These are phyloP conservation scores for Chalciporus chontae DNA, from an alignment of 768 basidiomycete genomes.

Conservation along the genomic window DNA sequence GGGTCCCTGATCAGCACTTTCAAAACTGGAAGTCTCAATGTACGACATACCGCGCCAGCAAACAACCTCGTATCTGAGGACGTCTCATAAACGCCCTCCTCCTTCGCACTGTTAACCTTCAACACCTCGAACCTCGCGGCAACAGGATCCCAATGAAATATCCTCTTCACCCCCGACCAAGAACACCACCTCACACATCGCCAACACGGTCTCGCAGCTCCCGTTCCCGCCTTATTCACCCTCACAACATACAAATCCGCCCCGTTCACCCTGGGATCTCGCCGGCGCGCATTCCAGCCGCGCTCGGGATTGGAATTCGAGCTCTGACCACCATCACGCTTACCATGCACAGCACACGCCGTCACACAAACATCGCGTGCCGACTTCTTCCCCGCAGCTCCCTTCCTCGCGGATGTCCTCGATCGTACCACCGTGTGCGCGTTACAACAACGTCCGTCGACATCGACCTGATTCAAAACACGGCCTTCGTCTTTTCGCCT, in stretches of 20 bases:
- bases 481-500: slow-evolving; percentile 11
- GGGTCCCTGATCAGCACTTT: neutral
- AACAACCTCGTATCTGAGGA: slow-evolving; percentile 42
- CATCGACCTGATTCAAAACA: slow-evolving; percentile 3
- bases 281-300: slow-evolving; percentile 34
- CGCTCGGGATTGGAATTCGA: slow-evolving; percentile 13
- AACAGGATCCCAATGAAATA: slow-evolving; percentile 49
- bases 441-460: neutral
- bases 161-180: slow-evolving; percentile 55
- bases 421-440: neutral
- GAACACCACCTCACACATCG: slow-evolving; percentile 53
- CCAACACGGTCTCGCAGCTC: slow-evolving; percentile 52
- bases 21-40: neutral
- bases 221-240: slow-evolving; percentile 46
- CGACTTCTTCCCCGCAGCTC: neutral
- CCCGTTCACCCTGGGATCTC: slow-evolving; percentile 44
- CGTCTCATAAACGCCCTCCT: slow-evolving; percentile 40
- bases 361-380: neutral
- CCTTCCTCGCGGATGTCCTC: slow-evolving; percentile 7
- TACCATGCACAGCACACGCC: neutral
- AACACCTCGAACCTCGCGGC: slow-evolving; percentile 38
- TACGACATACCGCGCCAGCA: slow-evolving; percentile 41
- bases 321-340: neutral
- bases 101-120: slow-evolving; percentile 43
- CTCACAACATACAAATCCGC: slow-evolving; percentile 55